A percentile compares a stretch with the other conserved stretches of the same genome.
These are phyloP conservation scores for Arthrobotrys musiformis DNA, from an alignment of 2,329 filamentous ascomycete genomes.

Conservation along the genomic window DNA sequence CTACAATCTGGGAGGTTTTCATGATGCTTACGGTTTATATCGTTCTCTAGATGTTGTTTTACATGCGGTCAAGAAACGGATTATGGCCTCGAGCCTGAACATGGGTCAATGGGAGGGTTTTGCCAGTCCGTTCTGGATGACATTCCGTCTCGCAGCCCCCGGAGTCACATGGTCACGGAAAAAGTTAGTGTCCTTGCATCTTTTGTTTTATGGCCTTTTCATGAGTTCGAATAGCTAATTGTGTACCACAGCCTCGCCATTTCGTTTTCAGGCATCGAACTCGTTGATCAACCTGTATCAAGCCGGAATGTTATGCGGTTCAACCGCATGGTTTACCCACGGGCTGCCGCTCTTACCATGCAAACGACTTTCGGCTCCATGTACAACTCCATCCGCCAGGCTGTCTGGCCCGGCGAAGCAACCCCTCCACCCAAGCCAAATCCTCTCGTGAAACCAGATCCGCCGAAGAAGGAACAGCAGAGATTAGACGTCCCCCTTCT, in stretches of 20 bases:
- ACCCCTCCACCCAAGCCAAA: slow-evolving; percentile 4
- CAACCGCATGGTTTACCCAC: slow-evolving; percentile 32
- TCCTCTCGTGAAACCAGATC: slow-evolving; percentile 1
- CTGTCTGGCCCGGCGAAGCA: slow-evolving; percentile 15
- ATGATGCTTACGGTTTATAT: background rate
- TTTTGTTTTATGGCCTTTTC: background rate
- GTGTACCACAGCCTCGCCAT: slow-evolving; percentile 26
- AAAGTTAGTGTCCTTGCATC: slow-evolving; percentile 20
- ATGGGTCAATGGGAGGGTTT: slow-evolving; percentile 52
- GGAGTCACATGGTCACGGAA: slow-evolving; percentile 29
- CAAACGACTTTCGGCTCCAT: slow-evolving; percentile 36
- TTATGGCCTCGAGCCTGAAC: slow-evolving; percentile 29
- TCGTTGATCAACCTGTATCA: slow-evolving; percentile 32
- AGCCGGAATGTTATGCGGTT: slow-evolving; percentile 36
- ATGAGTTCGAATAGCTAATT: slow-evolving; percentile 8
- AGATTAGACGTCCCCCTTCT: slow-evolving; percentile 33
- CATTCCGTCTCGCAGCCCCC: slow-evolving; percentile 27
- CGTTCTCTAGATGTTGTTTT: slow-evolving; percentile 32
- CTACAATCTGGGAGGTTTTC: background rate
- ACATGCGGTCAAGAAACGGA: slow-evolving; percentile 21
- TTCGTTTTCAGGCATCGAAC: slow-evolving; percentile 31
- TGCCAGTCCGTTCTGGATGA: slow-evolving; percentile 51
- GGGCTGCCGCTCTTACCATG: slow-evolving; percentile 42
- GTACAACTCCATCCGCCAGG: slow-evolving; percentile 23
- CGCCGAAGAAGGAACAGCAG: slow-evolving; percentile 17